Evolutionary conservation across 768 basidiomycete genomes (phyloP), one percentile per base, ranked within the genome.

Genomic region (Mycena latifolia): DNA sequence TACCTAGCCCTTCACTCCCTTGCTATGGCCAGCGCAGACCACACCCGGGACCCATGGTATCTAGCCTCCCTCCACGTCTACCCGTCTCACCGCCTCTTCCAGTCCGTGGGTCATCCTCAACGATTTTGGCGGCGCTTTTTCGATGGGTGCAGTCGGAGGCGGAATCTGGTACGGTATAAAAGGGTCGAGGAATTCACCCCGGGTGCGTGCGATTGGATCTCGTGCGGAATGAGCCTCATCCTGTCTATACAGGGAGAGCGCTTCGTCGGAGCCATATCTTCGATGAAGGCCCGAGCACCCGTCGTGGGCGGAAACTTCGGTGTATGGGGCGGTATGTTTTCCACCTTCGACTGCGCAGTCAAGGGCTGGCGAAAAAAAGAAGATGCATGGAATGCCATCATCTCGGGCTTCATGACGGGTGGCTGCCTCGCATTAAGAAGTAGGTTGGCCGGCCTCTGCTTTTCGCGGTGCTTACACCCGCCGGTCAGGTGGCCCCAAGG

Each of bases 161-260:
- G 95, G 93, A 69, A 95, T 98, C 75, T 99, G 97, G 97, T 96
- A 98, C 80, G 95, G 96, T 61, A 95, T 98, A 72, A 99, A 99
- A 81, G 97, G 97, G 65, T 95, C 96, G 9, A 87, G 97, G 73
- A 99, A 98, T 80, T 97, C 95, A 65, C 97, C 97, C 62, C 85
- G 93, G 77, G 96, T 96, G 74, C 58, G 92, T 81, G n/a, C 35
- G 17, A 20, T 33, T 25, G 48, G 57, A 43, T 25, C 24, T 48
- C 55, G 52, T n/a, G 35, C 54, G 25, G 45, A 52, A 54, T 28
- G 69, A 31, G 43, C 33, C 63, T 65, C 53, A 73, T 69, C 39
- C 24, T 54, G 52, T 54, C 55, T 47, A 24, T 67, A 0, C 62
- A 97, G 93, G 98, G 98, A 22, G 98, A 99, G 79, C 93, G 96